Conservation (phyloP, 345 rosid genomes). For the Carallia pectinifolia region DNA sequence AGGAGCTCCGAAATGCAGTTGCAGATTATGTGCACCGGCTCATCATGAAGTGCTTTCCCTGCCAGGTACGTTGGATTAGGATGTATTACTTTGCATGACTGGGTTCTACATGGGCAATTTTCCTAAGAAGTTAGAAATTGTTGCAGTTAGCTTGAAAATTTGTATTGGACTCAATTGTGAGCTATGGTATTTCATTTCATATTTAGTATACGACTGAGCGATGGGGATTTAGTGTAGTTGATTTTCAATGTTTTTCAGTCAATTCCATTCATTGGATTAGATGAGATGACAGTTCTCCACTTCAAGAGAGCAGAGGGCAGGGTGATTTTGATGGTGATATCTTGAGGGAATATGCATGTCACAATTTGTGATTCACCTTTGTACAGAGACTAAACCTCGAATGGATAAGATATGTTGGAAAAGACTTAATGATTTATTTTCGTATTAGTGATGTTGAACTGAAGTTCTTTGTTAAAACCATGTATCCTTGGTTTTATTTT, state of each 20-base stretch:
- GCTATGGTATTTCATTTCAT: not conserved
- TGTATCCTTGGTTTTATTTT: not conserved
- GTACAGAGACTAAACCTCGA: not conserved
- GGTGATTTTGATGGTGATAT: too few species aligned
- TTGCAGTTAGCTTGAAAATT: not conserved
- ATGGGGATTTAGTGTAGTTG: not conserved
- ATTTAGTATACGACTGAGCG: not conserved
- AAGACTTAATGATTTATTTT: not conserved
- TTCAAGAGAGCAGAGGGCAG: too few species aligned
- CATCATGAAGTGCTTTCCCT: constrained; percentile 72
- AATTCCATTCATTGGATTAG: not conserved
- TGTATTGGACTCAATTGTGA: not conserved
- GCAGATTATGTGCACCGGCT: constrained; percentile 69
- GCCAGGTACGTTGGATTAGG: constrained; percentile 40
- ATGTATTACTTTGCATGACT: too few species aligned
- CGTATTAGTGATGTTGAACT: not conserved
- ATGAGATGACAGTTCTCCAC: too few species aligned
- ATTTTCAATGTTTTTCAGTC: not conserved
- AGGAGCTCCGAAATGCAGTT: constrained; percentile 73
- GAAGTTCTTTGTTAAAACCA: not conserved
- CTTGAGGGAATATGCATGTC: too few species aligned
- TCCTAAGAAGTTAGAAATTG: not conserved
- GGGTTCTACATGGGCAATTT: not conserved
- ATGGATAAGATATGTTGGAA: not conserved
- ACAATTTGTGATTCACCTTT: not conserved